Base-by-base conservation (phyloP, 495 filamentous ascomycete genomes). In the Sabuloglossum arenarium region DNA sequence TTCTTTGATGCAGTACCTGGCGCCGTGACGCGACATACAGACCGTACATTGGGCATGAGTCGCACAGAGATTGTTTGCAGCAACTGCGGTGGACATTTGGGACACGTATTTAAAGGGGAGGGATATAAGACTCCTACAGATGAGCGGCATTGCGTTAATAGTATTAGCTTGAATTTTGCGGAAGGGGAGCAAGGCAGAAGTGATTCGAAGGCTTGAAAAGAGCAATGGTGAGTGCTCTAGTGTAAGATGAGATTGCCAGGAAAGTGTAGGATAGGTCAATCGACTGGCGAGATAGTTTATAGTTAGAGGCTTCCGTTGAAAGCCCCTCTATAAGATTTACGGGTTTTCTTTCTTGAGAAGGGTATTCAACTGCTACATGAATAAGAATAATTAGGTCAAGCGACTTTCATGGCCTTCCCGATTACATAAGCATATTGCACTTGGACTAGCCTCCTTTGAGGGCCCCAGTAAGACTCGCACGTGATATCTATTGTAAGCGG, bases 91-190 rank as follows among this genome's bases (percentile, higher is more conserved):
- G 91, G 91, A 3, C 91, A 98, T 73, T 67, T 98, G 54, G 91
- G 91, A 25, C 91, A 98, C 73, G 88, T 97, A 34, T 98, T 98
- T 64, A 93, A 94, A 73, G 91, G 91, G 8, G 91, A 98, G 68
- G 87, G 88, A 39, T 94, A 81, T 68, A 65, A 73, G 10, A 96
- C 86, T 19, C 88, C 91, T 46, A 96, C 89, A 49, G 85, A 98
- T 67, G 89, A 97, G 79, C 72, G 91, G 53, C 91, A 98, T 71
- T 98, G 91, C 67, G 91, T 98, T 52, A 98, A 98, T 66, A 91
- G 86, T 60, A 69, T 97, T 23, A 93, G 86, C 67, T 72, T 98
- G 71, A 89, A 76, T 55, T 98, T 98, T 66, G 71, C 66, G 0
- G 67, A 70, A 24, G 76, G 81, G 46, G 82, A 80, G 57, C 65